These are phyloP conservation scores for Amanita phalloides DNA, from an alignment of 768 basidiomycete genomes.

Conservation along the genomic window DNA sequence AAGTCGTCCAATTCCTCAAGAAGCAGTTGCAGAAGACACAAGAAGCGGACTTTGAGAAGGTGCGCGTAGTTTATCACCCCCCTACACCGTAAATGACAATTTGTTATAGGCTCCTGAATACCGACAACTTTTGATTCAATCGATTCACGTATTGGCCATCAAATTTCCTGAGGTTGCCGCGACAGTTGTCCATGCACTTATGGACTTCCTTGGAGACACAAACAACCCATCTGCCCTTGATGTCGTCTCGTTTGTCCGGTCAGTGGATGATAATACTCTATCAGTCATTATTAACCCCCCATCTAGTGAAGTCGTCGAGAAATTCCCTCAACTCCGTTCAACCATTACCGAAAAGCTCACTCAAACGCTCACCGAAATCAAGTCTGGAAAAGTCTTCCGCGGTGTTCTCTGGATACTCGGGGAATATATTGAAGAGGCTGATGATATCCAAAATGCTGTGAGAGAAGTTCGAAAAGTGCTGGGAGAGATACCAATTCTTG, in stretches of 20 bases:
- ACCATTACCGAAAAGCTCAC: slow-evolving; percentile 83
- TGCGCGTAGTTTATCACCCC: slow-evolving; percentile 15
- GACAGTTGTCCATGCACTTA: slow-evolving; percentile 85
- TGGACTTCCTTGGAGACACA: slow-evolving; percentile 92
- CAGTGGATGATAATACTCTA: slow-evolving; percentile 5
- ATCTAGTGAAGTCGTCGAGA: slow-evolving; percentile 86
- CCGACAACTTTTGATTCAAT: slow-evolving; percentile 92
- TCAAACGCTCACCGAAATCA: slow-evolving; percentile 73
- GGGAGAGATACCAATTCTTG: slow-evolving; percentile 96
- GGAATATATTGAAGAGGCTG: slow-evolving; percentile 69
- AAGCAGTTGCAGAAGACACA: slow-evolving; percentile 94
- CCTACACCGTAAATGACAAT: neutral
- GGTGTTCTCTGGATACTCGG: slow-evolving; percentile 98
- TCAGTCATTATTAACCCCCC: neutral
- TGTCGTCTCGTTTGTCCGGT: slow-evolving; percentile 67
- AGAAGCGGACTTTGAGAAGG: slow-evolving; percentile 90
- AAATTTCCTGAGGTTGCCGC: slow-evolving; percentile 96
- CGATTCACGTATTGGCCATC: slow-evolving; percentile 93
- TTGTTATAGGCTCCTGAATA: slow-evolving; percentile 80
- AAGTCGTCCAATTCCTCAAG: slow-evolving; percentile 93
- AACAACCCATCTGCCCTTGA: slow-evolving; percentile 94
- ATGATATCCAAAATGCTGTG: slow-evolving; percentile 66
- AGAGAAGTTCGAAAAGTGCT: slow-evolving; percentile 73
- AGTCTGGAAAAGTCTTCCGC: slow-evolving; percentile 93
- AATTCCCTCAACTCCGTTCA: slow-evolving; percentile 80